Evolutionary conservation across 2,329 filamentous ascomycete species (phyloP).

Genomic region (Lecanicillium sp.): DNA sequence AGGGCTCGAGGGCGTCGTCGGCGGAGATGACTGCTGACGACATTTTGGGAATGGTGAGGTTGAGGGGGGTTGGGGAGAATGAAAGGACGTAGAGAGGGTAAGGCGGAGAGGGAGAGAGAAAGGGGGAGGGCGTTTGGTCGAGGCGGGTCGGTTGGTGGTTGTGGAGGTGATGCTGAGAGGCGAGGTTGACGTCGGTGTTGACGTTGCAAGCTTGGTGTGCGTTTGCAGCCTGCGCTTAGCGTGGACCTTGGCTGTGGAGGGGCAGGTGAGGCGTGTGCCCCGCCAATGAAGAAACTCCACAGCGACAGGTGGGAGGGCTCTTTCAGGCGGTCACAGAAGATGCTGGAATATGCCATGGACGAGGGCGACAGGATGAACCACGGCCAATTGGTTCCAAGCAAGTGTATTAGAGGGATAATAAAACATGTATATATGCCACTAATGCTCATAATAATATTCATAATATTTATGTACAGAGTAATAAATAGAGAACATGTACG

Average conservation of each 20-base stretch:
- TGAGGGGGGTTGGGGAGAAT: neutral
- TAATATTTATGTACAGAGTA: too few species aligned
- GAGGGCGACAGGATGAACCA: too few species aligned
- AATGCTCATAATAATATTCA: too few species aligned
- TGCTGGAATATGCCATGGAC: too few species aligned
- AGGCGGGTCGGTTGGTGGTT: neutral
- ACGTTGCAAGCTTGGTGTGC: neutral
- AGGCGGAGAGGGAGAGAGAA: neutral
- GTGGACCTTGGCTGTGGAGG: neutral
- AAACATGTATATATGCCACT: too few species aligned
- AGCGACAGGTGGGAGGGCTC: too few species aligned
- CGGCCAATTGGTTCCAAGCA: too few species aligned
- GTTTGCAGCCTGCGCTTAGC: neutral
- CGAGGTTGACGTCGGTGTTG: neutral
- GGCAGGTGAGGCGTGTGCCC: neutral
- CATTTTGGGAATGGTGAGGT: conserved; percentile 19
- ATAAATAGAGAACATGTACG: too few species aligned
- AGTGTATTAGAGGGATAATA: too few species aligned
- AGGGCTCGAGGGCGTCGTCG: conserved; percentile 80
- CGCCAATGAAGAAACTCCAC: too few species aligned
- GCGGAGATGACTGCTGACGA: conserved; percentile 31
- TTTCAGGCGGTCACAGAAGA: too few species aligned
- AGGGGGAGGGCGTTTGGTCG: neutral
- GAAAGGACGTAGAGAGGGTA: neutral
- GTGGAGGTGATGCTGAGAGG: neutral